Conservation (phyloP, 1,139 yeast genomes). For the Eremothecium gossypii region DNA sequence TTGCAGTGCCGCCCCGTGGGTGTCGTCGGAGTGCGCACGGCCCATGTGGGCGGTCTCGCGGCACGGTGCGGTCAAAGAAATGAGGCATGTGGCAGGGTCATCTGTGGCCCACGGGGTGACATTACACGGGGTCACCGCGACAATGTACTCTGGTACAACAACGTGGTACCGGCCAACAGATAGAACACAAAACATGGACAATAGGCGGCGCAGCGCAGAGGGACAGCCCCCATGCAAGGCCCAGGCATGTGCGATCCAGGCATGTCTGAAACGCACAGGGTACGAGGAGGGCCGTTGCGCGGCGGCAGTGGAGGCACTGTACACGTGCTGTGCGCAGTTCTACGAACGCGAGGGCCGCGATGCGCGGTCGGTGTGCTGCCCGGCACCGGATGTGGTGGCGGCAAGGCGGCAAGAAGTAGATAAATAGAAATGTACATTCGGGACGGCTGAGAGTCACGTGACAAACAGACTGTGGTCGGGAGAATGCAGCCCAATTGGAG, state of each 20-base stretch:
- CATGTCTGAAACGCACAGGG: slow-evolving; percentile 44
- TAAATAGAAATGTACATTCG: slow-evolving; percentile 30
- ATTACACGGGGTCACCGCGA: too few relatives aligned
- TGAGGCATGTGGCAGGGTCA: too few relatives aligned
- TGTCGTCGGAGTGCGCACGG: too few relatives aligned
- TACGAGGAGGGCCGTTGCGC: slow-evolving; percentile 60
- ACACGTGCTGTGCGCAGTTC: slow-evolving; percentile 50
- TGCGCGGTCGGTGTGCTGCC: slow-evolving; percentile 59
- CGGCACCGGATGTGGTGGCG: slow-evolving; percentile 45
- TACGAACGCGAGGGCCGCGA: slow-evolving; percentile 38
- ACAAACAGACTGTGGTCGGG: slow-evolving; percentile 1
- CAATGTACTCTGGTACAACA: too few relatives aligned
- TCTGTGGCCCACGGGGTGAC: too few relatives aligned
- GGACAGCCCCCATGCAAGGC: slow-evolving; percentile 43
- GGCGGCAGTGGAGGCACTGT: slow-evolving; percentile 46
- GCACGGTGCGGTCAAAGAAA: too few relatives aligned
- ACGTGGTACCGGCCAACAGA: too few relatives aligned
- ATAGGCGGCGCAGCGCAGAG: too few relatives aligned
- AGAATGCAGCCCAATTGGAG: too few relatives aligned
- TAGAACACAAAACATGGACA: too few relatives aligned
- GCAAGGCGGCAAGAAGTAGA: slow-evolving; percentile 44
- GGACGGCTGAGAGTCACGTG: slow-evolving; percentile 38
- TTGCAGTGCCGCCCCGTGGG: too few relatives aligned
- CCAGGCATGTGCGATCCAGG: slow-evolving; percentile 62
- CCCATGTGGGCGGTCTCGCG: too few relatives aligned